These are phyloP conservation scores for cucumber (Cucumis sativus) DNA, from an alignment of 306 rosid species.

Conservation along the genomic window Cucumber_9930_V3 NC_026661.2:16158001-16158500, in stretches of 20 bases:
- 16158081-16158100: constrained; percentile 86
- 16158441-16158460: neutral
- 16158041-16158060: constrained; percentile 63
- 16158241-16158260: constrained; percentile 49
- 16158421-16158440: neutral
- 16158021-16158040: constrained; percentile 86
- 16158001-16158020: constrained; percentile 81
- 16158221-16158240: constrained; percentile 72
- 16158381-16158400: neutral
- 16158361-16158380: neutral
- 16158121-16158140: constrained; percentile 76
- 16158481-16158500: neutral
- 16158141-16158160: constrained; percentile 98
- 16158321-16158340: neutral
- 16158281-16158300: constrained; percentile 57
- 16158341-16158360: neutral
- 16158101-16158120: constrained; percentile 70
- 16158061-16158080: constrained; percentile 72
- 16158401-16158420: neutral
- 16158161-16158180: constrained; percentile 88
- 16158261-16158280: constrained; percentile 67
- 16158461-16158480: neutral
- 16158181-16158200: constrained; percentile 93
- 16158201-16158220: constrained; percentile 90
- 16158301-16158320: neutral